Evolutionary conservation across 2,329 filamentous ascomycete genomes (phyloP).

Genomic region (Alternaria gansuensis): DNA sequence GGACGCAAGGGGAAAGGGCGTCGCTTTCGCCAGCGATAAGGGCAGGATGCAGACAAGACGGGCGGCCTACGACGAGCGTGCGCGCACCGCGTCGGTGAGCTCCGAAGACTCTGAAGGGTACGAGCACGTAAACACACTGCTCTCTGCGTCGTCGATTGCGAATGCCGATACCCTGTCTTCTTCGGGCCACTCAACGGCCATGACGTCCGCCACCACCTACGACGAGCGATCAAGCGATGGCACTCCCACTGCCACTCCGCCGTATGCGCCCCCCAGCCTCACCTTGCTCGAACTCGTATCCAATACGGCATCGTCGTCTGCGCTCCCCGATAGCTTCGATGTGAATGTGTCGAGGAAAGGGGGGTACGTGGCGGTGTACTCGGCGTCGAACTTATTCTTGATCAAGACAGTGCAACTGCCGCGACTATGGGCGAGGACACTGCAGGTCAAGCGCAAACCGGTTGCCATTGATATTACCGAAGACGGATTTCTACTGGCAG

Average conservation of each 20-base stretch:
- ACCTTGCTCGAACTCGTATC: slow-evolving; percentile 52
- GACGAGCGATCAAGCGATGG: slow-evolving; percentile 36
- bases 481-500: slow-evolving; percentile 77
- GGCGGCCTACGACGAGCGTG: slow-evolving; percentile 10
- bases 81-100: slow-evolving; percentile 35
- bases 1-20: slow-evolving; percentile 33
- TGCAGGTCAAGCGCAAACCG: slow-evolving; percentile 52
- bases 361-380: slow-evolving; percentile 50
- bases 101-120: slow-evolving; percentile 14
- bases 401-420: slow-evolving; percentile 51
- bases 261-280: slow-evolving; percentile 45
- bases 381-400: slow-evolving; percentile 51
- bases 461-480: slow-evolving; percentile 78
- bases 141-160: slow-evolving; percentile 45
- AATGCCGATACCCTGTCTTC: slow-evolving; percentile 44
- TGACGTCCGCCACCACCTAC: slow-evolving; percentile 46
- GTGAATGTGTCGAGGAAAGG: slow-evolving; percentile 51
- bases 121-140: slow-evolving; percentile 37
- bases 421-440: slow-evolving; percentile 48
- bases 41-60: slow-evolving; percentile 10
- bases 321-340: slow-evolving; percentile 51
- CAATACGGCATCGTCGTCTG: slow-evolving; percentile 52
- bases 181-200: slow-evolving; percentile 46
- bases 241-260: slow-evolving; percentile 30
- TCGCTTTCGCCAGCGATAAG: slow-evolving; percentile 35